These are phyloP conservation scores for Lactifluus subvellereus DNA, from an alignment of 768 basidiomycete genomes.

Conservation along the genomic window DNA sequence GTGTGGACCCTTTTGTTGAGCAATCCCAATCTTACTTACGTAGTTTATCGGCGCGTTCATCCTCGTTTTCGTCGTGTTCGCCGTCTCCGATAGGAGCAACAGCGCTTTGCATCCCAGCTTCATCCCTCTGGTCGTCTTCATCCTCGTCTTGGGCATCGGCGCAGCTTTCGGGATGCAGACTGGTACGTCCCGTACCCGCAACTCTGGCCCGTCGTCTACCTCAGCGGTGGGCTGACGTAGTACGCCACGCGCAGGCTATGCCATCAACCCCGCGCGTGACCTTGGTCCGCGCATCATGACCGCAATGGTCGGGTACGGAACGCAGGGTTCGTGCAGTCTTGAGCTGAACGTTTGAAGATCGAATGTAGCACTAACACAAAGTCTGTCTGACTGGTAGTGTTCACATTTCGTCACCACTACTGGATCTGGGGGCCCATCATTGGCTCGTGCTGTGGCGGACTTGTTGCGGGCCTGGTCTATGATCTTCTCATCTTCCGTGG, in stretches of 20 bases:
- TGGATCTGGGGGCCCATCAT: slow-evolving; percentile 69
- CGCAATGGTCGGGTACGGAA: slow-evolving; percentile 68
- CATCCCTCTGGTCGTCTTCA: slow-evolving; percentile 49
- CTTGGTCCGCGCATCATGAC: slow-evolving; percentile 64
- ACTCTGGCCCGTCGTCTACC: background rate
- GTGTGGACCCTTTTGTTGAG: background rate
- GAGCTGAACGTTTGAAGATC: background rate
- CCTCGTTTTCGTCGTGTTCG: slow-evolving; percentile 51
- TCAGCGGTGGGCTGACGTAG: background rate
- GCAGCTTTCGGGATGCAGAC: slow-evolving; percentile 58
- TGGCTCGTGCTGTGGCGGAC: slow-evolving; percentile 54
- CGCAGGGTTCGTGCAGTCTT: slow-evolving; percentile 31
- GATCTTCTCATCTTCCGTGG: slow-evolving; percentile 55
- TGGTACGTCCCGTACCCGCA: slow-evolving; percentile 4
- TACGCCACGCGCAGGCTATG: slow-evolving; percentile 39
- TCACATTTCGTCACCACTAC: slow-evolving; percentile 50
- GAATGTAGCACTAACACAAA: background rate
- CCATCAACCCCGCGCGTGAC: slow-evolving; percentile 68
- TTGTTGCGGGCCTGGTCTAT: slow-evolving; percentile 49
- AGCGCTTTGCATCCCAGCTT: slow-evolving; percentile 44
- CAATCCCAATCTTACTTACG: background rate
- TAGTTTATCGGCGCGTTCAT: slow-evolving; percentile 54
- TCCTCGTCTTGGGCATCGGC: slow-evolving; percentile 53
- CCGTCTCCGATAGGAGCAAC: slow-evolving; percentile 49
- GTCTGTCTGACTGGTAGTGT: slow-evolving; percentile 28